These are phyloP conservation scores for Phialemonium atrogriseum DNA, from an alignment of 2,329 filamentous ascomycete genomes.

Conservation along the genomic window DNA sequence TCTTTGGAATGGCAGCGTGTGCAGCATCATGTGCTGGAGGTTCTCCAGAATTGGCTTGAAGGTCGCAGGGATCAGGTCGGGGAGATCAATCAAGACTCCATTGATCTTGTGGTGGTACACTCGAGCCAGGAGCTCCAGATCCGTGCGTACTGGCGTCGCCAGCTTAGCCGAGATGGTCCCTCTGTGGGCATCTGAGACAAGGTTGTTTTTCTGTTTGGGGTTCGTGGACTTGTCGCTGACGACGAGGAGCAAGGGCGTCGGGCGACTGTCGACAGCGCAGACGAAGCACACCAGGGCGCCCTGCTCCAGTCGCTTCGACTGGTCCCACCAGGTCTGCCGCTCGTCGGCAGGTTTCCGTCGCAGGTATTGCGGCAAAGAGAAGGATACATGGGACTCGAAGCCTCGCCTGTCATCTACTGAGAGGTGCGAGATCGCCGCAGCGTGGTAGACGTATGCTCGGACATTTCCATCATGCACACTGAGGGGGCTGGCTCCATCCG, in stretches of 20 bases:
- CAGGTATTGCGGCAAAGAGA: constrained; percentile 9
- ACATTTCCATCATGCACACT: constrained; percentile 6
- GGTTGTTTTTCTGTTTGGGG: constrained; percentile 2
- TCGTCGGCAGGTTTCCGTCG: constrained; percentile 2
- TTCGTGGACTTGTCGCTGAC: constrained; percentile 8
- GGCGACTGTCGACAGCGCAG: constrained; percentile 5
- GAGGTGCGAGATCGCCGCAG: constrained; percentile 4
- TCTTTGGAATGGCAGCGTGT: constrained; percentile 6
- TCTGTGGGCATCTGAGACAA: constrained; percentile 1
- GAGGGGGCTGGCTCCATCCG: constrained; percentile 3
- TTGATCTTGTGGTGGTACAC: constrained; percentile 5
- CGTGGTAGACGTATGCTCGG: constrained; percentile 4
- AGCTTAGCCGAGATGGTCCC: constrained; percentile 4
- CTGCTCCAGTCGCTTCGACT: constrained; percentile 10
- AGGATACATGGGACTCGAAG: constrained; percentile 9
- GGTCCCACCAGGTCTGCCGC: constrained; percentile 13
- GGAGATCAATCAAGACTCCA: constrained; percentile 7
- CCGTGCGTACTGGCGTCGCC: background rate
- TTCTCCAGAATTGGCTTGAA: constrained; percentile 9
- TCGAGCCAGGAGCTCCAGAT: constrained; percentile 1
- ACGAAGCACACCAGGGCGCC: constrained; percentile 13
- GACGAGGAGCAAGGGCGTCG: constrained; percentile 10
- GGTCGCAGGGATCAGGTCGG: constrained; percentile 8
- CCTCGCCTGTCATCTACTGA: constrained; percentile 2
- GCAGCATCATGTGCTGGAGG: constrained; percentile 8